Percentiles rank a stretch among this genome's conserved stretches.
Evolutionary conservation across 2,329 filamentous ascomycete genomes (phyloP).

Genomic region (Chaetomiaceae sp.): DNA sequence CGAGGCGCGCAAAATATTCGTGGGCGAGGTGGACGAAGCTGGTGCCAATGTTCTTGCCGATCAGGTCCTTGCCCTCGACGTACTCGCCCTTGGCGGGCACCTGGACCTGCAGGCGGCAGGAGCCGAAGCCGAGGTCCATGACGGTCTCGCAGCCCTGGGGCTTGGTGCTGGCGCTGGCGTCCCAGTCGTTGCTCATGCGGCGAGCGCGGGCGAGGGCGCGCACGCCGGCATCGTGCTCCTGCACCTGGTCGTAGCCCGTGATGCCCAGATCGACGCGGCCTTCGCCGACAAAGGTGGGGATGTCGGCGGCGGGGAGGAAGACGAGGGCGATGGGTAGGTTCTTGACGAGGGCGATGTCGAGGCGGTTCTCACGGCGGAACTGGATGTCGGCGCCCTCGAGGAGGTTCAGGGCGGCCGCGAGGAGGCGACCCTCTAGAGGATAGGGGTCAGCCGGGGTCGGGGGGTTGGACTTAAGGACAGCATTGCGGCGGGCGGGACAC

Average conservation of each 20-base stretch:
- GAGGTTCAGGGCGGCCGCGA: constrained; percentile 82
- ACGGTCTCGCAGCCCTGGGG: constrained; percentile 73
- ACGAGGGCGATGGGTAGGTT: constrained; percentile 93
- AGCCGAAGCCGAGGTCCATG: constrained; percentile 84
- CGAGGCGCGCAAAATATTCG: constrained; percentile 78
- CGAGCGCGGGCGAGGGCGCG: constrained; percentile 44
- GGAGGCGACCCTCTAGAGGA: constrained; percentile 77
- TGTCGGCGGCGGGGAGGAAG: constrained; percentile 95
- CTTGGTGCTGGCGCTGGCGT: constrained; percentile 38
- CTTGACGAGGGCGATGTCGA: constrained; percentile 96
- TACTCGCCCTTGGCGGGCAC: constrained; percentile 81
- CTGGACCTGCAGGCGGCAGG: constrained; percentile 93
- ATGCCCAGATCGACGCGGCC: constrained; percentile 92
- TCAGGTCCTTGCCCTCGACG: constrained; percentile 64
- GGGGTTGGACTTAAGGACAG: neutral
- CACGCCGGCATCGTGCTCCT: constrained; percentile 73
- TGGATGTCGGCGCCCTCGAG: constrained; percentile 93
- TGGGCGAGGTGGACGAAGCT: constrained; percentile 85
- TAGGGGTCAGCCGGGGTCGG: constrained; percentile 22
- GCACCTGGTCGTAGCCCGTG: constrained; percentile 87
- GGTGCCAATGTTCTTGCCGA: constrained; percentile 91
- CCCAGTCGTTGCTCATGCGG: constrained; percentile 43
- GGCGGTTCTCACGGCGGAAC: constrained; percentile 88
- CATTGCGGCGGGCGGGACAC: constrained; percentile 39
- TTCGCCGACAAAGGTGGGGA: constrained; percentile 95